Evolutionary conservation across 1,139 yeast genomes (phyloP).

Genomic region (Zhuliangozyma parablackwelliae): DNA sequence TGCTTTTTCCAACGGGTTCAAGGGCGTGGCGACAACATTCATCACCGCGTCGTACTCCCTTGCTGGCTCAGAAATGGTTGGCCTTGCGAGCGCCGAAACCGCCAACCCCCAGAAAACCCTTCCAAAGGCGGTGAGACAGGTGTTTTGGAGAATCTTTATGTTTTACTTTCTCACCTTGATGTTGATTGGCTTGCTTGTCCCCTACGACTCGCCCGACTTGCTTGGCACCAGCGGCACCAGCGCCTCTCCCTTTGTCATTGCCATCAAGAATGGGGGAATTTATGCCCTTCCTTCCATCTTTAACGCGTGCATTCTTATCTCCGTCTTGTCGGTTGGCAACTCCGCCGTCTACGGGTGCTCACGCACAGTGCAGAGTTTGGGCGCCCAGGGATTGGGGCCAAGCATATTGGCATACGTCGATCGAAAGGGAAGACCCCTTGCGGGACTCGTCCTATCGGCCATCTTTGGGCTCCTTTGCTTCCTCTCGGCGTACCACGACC

Average conservation of each 20-base stretch:
- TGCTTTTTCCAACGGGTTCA: slow-evolving; percentile 40
- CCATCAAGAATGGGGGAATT: slow-evolving; percentile 51
- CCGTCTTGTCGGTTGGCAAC: slow-evolving; percentile 42
- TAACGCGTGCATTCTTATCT: slow-evolving; percentile 38
- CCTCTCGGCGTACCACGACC: slow-evolving; percentile 34
- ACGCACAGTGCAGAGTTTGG: slow-evolving; percentile 36
- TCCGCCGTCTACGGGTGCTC: slow-evolving; percentile 45
- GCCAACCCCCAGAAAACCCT: slow-evolving; percentile 30
- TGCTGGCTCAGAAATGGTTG: slow-evolving; percentile 46
- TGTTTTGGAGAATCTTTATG: slow-evolving; percentile 40
- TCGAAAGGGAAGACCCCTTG: slow-evolving; percentile 39
- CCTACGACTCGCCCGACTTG: slow-evolving; percentile 26
- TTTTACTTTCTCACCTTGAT: slow-evolving; percentile 39
- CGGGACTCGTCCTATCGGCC: slow-evolving; percentile 30
- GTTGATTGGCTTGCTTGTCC: slow-evolving; percentile 35
- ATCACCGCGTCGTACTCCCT: slow-evolving; percentile 41
- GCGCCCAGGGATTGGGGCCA: slow-evolving; percentile 42
- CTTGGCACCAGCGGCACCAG: slow-evolving; percentile 29
- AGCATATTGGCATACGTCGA: slow-evolving; percentile 32
- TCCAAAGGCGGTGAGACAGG: slow-evolving; percentile 41
- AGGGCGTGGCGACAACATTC: slow-evolving; percentile 40
- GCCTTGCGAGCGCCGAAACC: slow-evolving; percentile 42
- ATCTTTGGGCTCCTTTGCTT: slow-evolving; percentile 37
- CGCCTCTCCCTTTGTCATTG: slow-evolving; percentile 56
- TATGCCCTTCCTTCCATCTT: slow-evolving; percentile 40